phyloP scores from a whole-genome alignment of 805 yeast species.

The Jamesozyma lodderae region DNA sequence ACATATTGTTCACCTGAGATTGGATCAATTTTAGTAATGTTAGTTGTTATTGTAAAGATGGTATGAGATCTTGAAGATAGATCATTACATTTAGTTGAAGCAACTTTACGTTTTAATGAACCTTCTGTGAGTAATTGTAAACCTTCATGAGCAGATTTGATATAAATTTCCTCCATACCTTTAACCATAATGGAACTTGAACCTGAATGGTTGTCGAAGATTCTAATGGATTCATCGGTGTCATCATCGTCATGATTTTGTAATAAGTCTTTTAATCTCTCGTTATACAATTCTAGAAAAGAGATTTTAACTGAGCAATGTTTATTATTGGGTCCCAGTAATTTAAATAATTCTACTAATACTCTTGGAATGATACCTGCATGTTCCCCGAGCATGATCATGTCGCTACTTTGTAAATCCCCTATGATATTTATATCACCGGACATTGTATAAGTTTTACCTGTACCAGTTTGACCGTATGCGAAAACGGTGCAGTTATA shows the following conservation, averaged over 20 bases:
- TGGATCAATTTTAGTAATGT: conserved; percentile 41
- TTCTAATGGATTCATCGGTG: conserved; percentile 35
- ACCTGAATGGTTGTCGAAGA: conserved; percentile 38
- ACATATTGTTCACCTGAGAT: conserved; percentile 42
- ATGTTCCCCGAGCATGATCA: conserved; percentile 31
- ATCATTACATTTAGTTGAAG: conserved; percentile 71
- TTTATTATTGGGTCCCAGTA: conserved; percentile 30
- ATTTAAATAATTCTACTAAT: conserved; percentile 44
- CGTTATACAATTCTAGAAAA: conserved; percentile 75
- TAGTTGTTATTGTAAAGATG: conserved; percentile 60
- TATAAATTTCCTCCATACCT: conserved; percentile 48
- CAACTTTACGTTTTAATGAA: conserved; percentile 56
- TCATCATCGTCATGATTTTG: conserved; percentile 33
- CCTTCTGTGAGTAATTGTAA: conserved; percentile 47
- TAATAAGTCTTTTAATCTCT: conserved; percentile 63
- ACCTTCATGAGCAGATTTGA: conserved; percentile 44
- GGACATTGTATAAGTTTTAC: conserved; percentile 68
- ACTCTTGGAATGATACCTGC: conserved; percentile 62
- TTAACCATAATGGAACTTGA: conserved; percentile 37
- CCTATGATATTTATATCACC: conserved; percentile 49
- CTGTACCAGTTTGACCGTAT: conserved; percentile 86
- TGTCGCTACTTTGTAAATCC: conserved; percentile 21
- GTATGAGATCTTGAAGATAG: conserved; percentile 74
- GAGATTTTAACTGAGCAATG: conserved; percentile 56
- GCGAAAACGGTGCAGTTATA: conserved; percentile 76